Conservation (phyloP, 2,329 filamentous ascomycete species). For the Myriosclerotinia scirpicola region DNA sequence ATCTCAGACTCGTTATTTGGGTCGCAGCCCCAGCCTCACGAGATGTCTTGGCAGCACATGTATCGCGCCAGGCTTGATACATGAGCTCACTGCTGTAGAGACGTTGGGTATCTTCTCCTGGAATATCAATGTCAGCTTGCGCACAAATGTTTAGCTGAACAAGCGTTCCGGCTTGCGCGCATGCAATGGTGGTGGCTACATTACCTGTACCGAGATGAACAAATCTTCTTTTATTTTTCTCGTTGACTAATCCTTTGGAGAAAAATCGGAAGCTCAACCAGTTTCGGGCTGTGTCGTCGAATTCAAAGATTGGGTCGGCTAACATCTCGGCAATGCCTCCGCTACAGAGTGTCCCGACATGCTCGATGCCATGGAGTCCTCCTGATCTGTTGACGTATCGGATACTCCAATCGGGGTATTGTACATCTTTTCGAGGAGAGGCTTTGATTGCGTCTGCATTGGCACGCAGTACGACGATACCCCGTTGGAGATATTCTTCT, state of each 20-base stretch:
- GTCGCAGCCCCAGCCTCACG: no score
- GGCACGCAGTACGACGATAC: neutral
- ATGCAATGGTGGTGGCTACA: neutral
- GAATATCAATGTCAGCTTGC: neutral
- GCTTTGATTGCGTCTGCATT: neutral
- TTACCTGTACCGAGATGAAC: no score
- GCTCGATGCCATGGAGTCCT: accelerated
- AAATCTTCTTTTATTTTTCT: accelerated
- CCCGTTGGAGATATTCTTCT: neutral
- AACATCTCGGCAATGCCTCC: neutral
- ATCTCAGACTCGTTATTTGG: neutral
- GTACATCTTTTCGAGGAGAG: neutral
- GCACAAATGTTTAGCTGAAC: neutral
- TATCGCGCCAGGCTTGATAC: neutral
- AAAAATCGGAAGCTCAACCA: neutral
- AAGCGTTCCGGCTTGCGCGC: neutral
- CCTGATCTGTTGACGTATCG: neutral
- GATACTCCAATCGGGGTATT: neutral
- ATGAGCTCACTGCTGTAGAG: constrained; percentile 1
- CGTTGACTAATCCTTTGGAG: neutral
- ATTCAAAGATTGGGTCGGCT: neutral
- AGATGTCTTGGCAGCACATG: neutral
- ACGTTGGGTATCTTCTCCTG: neutral
- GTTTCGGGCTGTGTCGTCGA: neutral
- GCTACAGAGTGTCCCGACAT: no score